Evolutionary conservation across 2,329 filamentous ascomycete species (phyloP), one percentile per base, ranked within the genome.

Genomic region (Metarhizium brunneum): DNA sequence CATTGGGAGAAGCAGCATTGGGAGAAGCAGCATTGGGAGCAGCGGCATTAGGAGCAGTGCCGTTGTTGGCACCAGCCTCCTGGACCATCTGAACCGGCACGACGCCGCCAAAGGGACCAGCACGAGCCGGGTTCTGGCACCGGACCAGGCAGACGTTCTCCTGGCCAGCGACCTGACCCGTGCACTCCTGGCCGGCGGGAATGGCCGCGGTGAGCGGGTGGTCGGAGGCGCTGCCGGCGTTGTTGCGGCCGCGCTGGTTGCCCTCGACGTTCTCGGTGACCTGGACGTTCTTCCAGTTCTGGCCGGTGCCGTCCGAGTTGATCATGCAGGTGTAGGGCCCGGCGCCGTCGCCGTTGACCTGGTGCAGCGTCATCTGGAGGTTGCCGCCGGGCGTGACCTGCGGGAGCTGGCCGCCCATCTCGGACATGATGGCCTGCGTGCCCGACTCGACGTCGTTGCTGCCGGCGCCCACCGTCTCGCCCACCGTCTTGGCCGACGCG

Each of bases 301-400:
- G 65, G 29, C 76, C 83, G 4, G 82, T 83, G 55, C 73, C 84
- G 56, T 83, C 82, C 55, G 73, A 68, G 63, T 85, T 84, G 65
- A 86, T 83, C 75, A 82, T 82, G 72, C 83, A 85, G 6, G 73
- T 78, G 69, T 84, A 86, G 2, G 83, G 83, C 11, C 84, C 84
- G 57, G 80, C 84, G 56, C 84, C 84, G 61, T 87, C 84, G 42
- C 74, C 75, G 69, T 86, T 87, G 66, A 87, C 82, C 67, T 86
- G 83, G 70, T 86, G 84, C 10, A 86, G 72, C 1, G 82, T 86
- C 76, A 87, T 85, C 1, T 56, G 71, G 58, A 87, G 62, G 55
- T 74, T 62, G 56, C 84, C 84, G 51, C 83, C 83, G 0, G 73
- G 62, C 6, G 73, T 74, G 62, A 87, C 71, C 70, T 86, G 83